Evolutionary conservation across 192 early-diverging fungal genomes (phyloP).

Genomic region (Coemansia javaensis): DNA sequence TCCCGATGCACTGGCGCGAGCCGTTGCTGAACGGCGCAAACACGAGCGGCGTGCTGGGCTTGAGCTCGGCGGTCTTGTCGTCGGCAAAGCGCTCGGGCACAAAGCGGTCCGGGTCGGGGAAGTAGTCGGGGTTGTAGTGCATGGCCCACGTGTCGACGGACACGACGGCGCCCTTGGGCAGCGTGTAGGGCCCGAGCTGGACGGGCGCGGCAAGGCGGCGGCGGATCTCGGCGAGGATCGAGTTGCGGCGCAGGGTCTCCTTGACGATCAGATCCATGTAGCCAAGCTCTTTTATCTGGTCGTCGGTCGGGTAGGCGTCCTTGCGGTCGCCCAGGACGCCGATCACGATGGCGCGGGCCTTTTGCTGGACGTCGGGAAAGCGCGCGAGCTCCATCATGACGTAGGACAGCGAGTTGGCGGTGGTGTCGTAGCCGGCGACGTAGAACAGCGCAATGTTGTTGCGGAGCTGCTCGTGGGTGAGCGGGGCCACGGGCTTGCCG

Average conservation of each 20-base stretch:
- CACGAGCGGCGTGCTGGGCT: slow-evolving; percentile 20
- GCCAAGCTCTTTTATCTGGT: slow-evolving; percentile 51
- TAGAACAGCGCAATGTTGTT: slow-evolving; percentile 55
- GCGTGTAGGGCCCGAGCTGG: slow-evolving; percentile 35
- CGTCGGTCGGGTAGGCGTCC: slow-evolving; percentile 50
- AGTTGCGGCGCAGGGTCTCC: slow-evolving; percentile 46
- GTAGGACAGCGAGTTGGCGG: slow-evolving; percentile 53
- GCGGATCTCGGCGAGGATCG: slow-evolving; percentile 47
- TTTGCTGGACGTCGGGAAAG: slow-evolving; percentile 51
- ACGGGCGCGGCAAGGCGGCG: slow-evolving; percentile 38
- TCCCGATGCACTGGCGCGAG: slow-evolving; percentile 56
- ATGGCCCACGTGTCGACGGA: slow-evolving; percentile 44
- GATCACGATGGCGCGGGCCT: slow-evolving; percentile 53
- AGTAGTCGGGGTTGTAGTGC: slow-evolving; percentile 48
- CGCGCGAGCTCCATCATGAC: slow-evolving; percentile 48
- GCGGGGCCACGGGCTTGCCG: slow-evolving; percentile 29
- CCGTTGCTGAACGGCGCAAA: slow-evolving; percentile 63
- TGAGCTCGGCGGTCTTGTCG: slow-evolving; percentile 27
- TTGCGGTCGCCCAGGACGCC: slow-evolving; percentile 52
- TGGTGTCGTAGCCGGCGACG: slow-evolving; percentile 57
- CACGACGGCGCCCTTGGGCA: slow-evolving; percentile 40
- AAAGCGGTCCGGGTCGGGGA: slow-evolving; percentile 42
- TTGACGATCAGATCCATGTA: slow-evolving; percentile 55
- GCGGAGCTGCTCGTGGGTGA: slow-evolving; percentile 47
- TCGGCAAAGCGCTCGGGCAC: slow-evolving; percentile 50